These are phyloP conservation scores for Suhomyces faveliae DNA, from an alignment of 805 yeast genomes.

Conservation along the genomic window DNA sequence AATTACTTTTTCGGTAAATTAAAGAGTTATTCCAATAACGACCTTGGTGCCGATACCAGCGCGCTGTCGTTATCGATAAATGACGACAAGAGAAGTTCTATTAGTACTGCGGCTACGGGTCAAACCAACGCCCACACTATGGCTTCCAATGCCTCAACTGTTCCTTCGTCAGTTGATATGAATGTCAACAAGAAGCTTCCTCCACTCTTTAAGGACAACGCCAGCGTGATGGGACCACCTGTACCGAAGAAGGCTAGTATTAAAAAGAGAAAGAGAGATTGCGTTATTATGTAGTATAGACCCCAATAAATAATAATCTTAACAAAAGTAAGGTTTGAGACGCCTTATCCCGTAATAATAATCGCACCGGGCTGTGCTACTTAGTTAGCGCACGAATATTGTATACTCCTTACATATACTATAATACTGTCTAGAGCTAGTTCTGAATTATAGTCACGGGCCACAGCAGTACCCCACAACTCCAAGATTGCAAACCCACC, in stretches of 20 bases:
- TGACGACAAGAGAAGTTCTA: slow-evolving; percentile 10
- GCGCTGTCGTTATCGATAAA: background rate
- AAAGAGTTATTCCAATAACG: background rate
- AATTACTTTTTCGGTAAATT: slow-evolving; percentile 3
- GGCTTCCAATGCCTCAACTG: background rate
- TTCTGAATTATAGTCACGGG: no score
- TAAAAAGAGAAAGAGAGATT: slow-evolving; percentile 28
- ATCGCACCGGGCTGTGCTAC: no score
- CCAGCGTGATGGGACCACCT: background rate
- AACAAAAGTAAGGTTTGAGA: background rate
- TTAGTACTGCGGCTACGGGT: slow-evolving; percentile 9
- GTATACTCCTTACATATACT: no score
- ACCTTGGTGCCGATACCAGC: background rate
- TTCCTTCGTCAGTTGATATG: background rate
- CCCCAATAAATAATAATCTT: background rate
- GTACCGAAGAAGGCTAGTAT: slow-evolving; percentile 12
- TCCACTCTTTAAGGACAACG: slow-evolving; percentile 1
- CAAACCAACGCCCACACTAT: background rate
- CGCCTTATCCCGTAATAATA: no score
- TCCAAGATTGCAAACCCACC: no score
- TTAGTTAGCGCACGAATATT: no score
- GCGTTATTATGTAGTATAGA: slow-evolving; percentile 23
- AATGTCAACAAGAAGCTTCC: slow-evolving; percentile 5
- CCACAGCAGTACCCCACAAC: no score
- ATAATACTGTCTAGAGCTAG: no score